Evolutionary conservation across 2,329 filamentous ascomycete genomes (phyloP).

Genomic region (Botryotinia narcissicola): DNA sequence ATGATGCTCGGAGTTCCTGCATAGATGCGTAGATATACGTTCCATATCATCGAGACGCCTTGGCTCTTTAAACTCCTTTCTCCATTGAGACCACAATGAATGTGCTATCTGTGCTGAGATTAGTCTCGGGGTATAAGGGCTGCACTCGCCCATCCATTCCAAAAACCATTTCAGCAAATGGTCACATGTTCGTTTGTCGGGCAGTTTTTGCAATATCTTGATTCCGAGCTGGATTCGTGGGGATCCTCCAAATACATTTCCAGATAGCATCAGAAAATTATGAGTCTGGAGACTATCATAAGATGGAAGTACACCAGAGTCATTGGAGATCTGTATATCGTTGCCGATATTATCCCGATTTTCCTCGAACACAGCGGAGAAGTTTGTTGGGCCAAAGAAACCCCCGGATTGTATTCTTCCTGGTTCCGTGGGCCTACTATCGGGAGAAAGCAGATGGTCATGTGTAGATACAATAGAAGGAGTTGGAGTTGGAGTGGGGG

Average conservation of each 20-base stretch:
- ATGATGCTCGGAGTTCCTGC: slow-evolving; percentile 34
- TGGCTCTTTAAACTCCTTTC: slow-evolving; percentile 28
- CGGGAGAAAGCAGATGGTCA: background rate
- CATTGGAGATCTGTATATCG: slow-evolving; percentile 33
- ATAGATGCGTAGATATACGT: slow-evolving; percentile 30
- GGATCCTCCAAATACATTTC: slow-evolving; percentile 26
- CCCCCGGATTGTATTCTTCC: slow-evolving; percentile 21
- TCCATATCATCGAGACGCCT: slow-evolving; percentile 30
- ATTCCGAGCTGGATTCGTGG: slow-evolving; percentile 32
- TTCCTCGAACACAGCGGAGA: slow-evolving; percentile 37
- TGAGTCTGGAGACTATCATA: slow-evolving; percentile 33
- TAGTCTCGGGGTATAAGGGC: slow-evolving; percentile 22
- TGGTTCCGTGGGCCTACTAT: slow-evolving; percentile 9
- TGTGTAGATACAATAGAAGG: background rate
- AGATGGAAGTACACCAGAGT: slow-evolving; percentile 25
- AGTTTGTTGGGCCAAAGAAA: slow-evolving; percentile 36
- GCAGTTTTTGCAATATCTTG: slow-evolving; percentile 32
- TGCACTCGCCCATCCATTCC: slow-evolving; percentile 26
- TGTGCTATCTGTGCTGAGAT: slow-evolving; percentile 24
- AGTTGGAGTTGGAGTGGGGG: background rate
- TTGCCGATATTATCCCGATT: slow-evolving; percentile 33
- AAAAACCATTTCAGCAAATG: slow-evolving; percentile 33
- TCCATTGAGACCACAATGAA: slow-evolving; percentile 33
- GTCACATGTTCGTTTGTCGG: slow-evolving; percentile 33
- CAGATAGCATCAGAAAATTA: slow-evolving; percentile 34